Base-by-base conservation (phyloP, 495 filamentous ascomycete species). In the Usnea hakonensis region DNA sequence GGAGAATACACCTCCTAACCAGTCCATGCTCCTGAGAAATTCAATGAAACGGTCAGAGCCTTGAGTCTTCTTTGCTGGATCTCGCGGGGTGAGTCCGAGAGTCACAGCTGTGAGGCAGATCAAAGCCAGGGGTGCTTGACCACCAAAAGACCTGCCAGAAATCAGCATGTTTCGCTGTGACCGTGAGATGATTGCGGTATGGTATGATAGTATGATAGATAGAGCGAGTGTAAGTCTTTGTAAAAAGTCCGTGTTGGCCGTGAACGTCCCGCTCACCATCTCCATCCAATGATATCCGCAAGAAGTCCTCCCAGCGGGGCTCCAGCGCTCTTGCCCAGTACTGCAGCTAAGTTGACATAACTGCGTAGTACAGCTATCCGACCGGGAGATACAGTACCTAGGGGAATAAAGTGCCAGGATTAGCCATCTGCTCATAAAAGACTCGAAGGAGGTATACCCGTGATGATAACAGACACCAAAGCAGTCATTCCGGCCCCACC, bases 191-290 rank as follows among this genome's bases (percentile, higher is more conserved):
- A n/a, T n/a, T n/a, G n/a, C n/a, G n/a, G n/a, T n/a, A n/a, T n/a
- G n/a, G n/a, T n/a, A n/a, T n/a, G n/a, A n/a, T n/a, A n/a, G n/a
- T n/a, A n/a, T 68, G 38, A 38, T 62, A 55, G 16, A 70, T 64
- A 75, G 73, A 36, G 63, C 69, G 48, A 70, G 52, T 63, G 75
- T 75, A 2, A 68, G 67, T 72, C 73, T 75, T 16, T 33, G 28
- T 28, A n/a, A 55, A 21, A 50, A 50, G 19, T 50, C 17, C 19
- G 19, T 9, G 17, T n/a, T 8, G 26, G 26, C 10, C 26, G 17
- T 35, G 43, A 43, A 6, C 17, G 28, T 50, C n/a, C n/a, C 19
- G 44, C 59, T 46, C 57, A 71, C 72, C 70, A 73, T 69, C 71
- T 61, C 72, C 72, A 75, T 21, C 72, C 72, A 40, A 75, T 61